Percentiles rank a stretch among this genome's conserved stretches.
These are phyloP conservation scores for Scenedesmus sp. DNA, from an alignment of 163 green algal species.

Conservation along the genomic window DNA sequence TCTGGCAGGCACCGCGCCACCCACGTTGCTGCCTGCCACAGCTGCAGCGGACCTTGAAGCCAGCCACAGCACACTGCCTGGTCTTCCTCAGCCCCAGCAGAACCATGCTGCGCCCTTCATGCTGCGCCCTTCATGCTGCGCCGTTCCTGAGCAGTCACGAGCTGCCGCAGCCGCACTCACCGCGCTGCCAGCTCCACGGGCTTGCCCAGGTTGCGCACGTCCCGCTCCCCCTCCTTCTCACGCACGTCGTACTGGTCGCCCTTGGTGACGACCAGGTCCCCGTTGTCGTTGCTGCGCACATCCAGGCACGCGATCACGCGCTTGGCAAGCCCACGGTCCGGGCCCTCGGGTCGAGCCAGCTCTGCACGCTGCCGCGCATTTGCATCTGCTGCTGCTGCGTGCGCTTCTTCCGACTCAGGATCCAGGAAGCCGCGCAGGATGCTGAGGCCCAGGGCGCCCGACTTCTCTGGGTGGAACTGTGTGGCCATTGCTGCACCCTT, in stretches of 20 bases:
- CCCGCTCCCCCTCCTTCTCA: conserved; percentile 62
- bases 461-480: conserved; percentile 99
- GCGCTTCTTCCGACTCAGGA: conserved; percentile 51
- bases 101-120: too few species aligned
- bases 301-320: conserved; percentile 99
- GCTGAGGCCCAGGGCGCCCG: conserved; percentile 82
- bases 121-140: too few species aligned
- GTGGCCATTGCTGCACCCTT: conserved; percentile 82
- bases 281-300: conserved; percentile 95
- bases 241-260: conserved; percentile 99
- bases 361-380: not conserved
- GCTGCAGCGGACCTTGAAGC: not conserved
- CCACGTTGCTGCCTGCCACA: not conserved
- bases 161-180: not conserved
- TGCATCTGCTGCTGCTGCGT: conserved; percentile 22
- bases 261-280: conserved; percentile 98
- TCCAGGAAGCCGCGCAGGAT: conserved; percentile 90
- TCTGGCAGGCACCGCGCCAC: not conserved
- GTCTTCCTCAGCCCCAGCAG: too few species aligned
- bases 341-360: not conserved
- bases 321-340: conserved; percentile 79
- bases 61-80: too few species aligned
- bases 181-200: conserved; percentile 91
- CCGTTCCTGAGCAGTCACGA: too few species aligned
- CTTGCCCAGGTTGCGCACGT: conserved; percentile 97